Evolutionary conservation across 441 rosid genomes (phyloP), one percentile per base, ranked within the genome.

Genomic region (Eutrema salsugineum): DNA sequence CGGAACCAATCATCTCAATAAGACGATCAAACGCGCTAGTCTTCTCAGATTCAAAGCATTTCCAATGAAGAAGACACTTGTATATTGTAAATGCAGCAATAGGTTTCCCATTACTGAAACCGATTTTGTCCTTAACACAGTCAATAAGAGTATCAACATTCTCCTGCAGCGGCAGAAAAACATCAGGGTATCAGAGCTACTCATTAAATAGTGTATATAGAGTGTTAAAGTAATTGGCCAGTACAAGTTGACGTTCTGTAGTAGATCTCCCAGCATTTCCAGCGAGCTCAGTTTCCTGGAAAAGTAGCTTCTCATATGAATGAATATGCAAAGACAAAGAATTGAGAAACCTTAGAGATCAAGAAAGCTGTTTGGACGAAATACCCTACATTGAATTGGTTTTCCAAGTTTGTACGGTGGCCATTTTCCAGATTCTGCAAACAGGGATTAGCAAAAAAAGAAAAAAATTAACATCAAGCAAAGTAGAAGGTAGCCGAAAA

Each of bases 31-130:
- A 95, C 33, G 89, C 97, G 75, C 85, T 95, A 39, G 97, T 93
- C 80, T 83, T 92, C 72, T 95, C 98, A 30, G 98, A 91, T 83
- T 93, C 99, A 84, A 93, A 88, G 60, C 95, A 89, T 77, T 86
- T 95, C 99, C 99, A 95, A 56, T 95, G 92, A 71, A 93, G 86
- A 78, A 91, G 97, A 83, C 99, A 93, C 81, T 81, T 95, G 82
- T 95, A 95, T 63, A 91, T 87, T 72, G 97, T 89, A 83, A 89
- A 84, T 67, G 97, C 96, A 35, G 98, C 98, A 81, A 88, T 78
- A 49, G 99, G 90, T 79, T 91, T 91, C 48, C 88, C 98, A 50
- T 88, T 77, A 78, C 90, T 86, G 80, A 82, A 91, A 17, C 96
- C 98, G 27, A 93, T 66, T 72, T 86, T 83, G 49, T 81, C 81